Evolutionary conservation across 768 basidiomycete species (phyloP), one percentile per base, ranked within the genome.

Genomic region (Chiua virens): DNA sequence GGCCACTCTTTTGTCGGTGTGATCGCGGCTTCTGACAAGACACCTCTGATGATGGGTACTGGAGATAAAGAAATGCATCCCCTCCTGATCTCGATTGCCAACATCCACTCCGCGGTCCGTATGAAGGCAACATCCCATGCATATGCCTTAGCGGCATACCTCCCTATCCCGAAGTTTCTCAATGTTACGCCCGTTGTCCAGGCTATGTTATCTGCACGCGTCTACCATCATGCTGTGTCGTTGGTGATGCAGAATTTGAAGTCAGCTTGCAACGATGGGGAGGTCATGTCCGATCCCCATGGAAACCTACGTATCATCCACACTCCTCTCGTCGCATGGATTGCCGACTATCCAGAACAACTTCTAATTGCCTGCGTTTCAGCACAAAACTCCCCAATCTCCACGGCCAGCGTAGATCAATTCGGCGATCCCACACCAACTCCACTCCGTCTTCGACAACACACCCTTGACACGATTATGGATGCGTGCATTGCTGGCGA

Each of bases 1-100:
- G 67, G 67, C 2, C 55, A 60, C 3, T 68, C 67, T 0, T 49
- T 74, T 35, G 47, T 71, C 3, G 67, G 71, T 3, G 49, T 62
- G 1, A 58, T 73, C n/a, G 46, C 56, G 1, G 65, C 65, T 11
- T 69, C 66, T 0, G 67, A 74, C 42, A 74, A 74, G 41, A 71
- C 69, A 8, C 63, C 62, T 36, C 56, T 74, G 14, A 67, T 66
- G 0, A 52, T 61, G 4, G 60, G 61, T 41, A 69, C 66, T 3
- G 67, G 70, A n/a, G 58, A 67, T 36, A 61, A 64, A 30, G 53
- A 58, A 5, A 71, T 67, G 32, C 68, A 73, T 35, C 72, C 68
- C 0, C 45, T 72, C 0, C 50, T 72, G 0, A 48, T 73, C 8
- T 65, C 52, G 1, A 38, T 72, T 6, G 67, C 68, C 11, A 74